These are phyloP conservation scores for Arthrinium phaeospermum DNA, from an alignment of 2,329 filamentous ascomycete genomes.

Conservation along the genomic window DNA sequence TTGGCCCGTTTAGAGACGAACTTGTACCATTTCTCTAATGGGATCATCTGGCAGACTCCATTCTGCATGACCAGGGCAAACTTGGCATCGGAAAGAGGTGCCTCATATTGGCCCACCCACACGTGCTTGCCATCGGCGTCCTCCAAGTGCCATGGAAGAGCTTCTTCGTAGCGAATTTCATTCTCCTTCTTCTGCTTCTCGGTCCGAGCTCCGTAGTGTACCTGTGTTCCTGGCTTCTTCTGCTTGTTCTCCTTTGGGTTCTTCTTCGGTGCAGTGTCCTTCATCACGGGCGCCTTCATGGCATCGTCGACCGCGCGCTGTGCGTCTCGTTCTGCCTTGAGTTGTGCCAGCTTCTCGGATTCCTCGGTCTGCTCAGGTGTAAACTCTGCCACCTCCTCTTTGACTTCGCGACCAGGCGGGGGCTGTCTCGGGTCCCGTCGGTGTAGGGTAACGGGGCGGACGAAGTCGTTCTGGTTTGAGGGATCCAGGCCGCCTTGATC, in stretches of 20 bases:
- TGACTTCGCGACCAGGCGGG: constrained; percentile 66
- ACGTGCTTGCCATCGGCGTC: constrained; percentile 95
- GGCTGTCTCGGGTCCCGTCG: constrained; percentile 82
- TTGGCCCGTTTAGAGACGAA: constrained; percentile 77
- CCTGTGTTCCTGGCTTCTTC: constrained; percentile 80
- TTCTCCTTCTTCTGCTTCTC: constrained; percentile 81
- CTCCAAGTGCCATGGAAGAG: constrained; percentile 94
- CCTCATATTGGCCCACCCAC: constrained; percentile 91
- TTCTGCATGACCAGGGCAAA: constrained; percentile 78
- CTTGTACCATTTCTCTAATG: constrained; percentile 94
- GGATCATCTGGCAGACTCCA: constrained; percentile 80
- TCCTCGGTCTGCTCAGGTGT: constrained; percentile 60
- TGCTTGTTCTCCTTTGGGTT: constrained; percentile 60
- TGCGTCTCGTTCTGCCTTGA: constrained; percentile 80
- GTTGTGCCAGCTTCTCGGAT: constrained; percentile 69
- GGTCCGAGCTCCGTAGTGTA: constrained; percentile 78
- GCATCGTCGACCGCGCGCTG: constrained; percentile 87
- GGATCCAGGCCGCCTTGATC: constrained; percentile 69
- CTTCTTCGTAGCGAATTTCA: constrained; percentile 87
- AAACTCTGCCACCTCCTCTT: constrained; percentile 59
- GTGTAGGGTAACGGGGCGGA: constrained; percentile 85
- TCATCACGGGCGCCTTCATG: constrained; percentile 86
- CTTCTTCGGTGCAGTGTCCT: constrained; percentile 57
- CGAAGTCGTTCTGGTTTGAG: constrained; percentile 76
- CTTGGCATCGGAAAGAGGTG: constrained; percentile 83